Evolutionary conservation across 2,329 filamentous ascomycete species (phyloP).

Genomic region (Polytolypa hystricis): DNA sequence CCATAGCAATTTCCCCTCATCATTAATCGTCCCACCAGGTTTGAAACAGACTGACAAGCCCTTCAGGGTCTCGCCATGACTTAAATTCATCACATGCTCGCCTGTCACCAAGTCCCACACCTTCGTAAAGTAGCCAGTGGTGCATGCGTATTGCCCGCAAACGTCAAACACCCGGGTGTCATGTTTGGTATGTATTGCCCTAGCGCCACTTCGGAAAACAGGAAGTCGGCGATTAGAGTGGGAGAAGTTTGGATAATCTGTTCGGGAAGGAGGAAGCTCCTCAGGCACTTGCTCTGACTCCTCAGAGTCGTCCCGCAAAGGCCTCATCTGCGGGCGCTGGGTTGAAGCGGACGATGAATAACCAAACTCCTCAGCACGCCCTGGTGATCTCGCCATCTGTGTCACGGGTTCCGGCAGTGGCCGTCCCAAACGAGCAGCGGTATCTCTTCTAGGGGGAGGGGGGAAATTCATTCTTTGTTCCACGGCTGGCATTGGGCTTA

Average conservation of each 20-base stretch:
- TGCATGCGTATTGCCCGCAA: conserved; percentile 78
- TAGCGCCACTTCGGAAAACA: conserved; percentile 57
- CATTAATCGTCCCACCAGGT: conserved; percentile 61
- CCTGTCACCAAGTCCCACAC: conserved; percentile 81
- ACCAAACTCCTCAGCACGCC: conserved; percentile 19
- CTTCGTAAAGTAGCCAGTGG: conserved; percentile 73
- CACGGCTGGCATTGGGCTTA: conserved; percentile 12
- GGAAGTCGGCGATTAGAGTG: conserved; percentile 77
- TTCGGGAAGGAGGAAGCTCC: conserved; percentile 42
- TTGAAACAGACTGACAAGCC: conserved; percentile 77
- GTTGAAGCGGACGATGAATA: conserved; percentile 3
- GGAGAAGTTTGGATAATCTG: conserved; percentile 72
- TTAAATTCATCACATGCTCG: conserved; percentile 66
- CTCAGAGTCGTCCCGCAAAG: conserved; percentile 36
- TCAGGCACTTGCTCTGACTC: conserved; percentile 35
- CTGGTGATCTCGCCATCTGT: conserved; percentile 18
- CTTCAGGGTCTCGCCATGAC: conserved; percentile 75
- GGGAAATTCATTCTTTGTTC: conserved; percentile 18
- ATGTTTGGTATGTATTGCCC: conserved; percentile 72
- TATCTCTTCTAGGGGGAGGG: conserved; percentile 23
- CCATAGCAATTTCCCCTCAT: conserved; percentile 77
- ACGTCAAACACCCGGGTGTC: conserved; percentile 79
- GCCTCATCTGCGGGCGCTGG: conserved; percentile 6
- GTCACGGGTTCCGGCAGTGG: conserved; percentile 11
- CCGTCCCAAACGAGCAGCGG: conserved; percentile 12